These are phyloP conservation scores for Fragaria nilgerrensis DNA, from an alignment of 306 rosid species.

Conservation along the genomic window DNA sequence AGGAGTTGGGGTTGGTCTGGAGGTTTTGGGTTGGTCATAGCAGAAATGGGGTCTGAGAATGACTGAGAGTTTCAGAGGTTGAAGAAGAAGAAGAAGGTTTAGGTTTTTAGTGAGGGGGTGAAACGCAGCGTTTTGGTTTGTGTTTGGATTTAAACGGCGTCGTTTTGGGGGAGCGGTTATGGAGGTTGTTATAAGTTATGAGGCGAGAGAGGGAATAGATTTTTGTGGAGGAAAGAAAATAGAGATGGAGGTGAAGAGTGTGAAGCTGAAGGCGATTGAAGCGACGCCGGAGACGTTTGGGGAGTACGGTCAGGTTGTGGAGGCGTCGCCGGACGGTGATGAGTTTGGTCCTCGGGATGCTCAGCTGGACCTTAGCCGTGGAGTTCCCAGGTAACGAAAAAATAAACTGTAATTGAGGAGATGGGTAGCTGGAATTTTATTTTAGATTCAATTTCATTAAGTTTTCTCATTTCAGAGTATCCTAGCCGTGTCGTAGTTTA, in stretches of 20 bases:
- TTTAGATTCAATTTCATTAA: neutral
- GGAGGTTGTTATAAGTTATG: no score
- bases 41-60: no score
- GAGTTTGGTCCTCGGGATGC: slow-evolving; percentile 72
- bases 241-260: slow-evolving; percentile 21
- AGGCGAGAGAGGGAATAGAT: neutral
- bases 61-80: neutral
- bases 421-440: neutral
- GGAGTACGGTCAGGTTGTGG: slow-evolving; percentile 71
- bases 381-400: slow-evolving; percentile 62
- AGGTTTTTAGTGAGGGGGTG: neutral
- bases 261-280: slow-evolving; percentile 56
- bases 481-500: no score
- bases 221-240: neutral
- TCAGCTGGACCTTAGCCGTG: slow-evolving; percentile 67
- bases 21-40: slow-evolving; percentile 5
- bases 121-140: slow-evolving; percentile 9
- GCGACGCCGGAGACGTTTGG: slow-evolving; percentile 59
- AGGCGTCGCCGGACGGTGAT: slow-evolving; percentile 49
- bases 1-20: slow-evolving; percentile 26
- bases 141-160: neutral
- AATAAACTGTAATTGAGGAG: no score
- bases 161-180: neutral
- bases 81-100: slow-evolving; percentile 1
- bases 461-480: no score